Evolutionary conservation across 768 basidiomycete species (phyloP), one percentile per base, ranked within the genome.

Genomic region (Suillus weaverae): DNA sequence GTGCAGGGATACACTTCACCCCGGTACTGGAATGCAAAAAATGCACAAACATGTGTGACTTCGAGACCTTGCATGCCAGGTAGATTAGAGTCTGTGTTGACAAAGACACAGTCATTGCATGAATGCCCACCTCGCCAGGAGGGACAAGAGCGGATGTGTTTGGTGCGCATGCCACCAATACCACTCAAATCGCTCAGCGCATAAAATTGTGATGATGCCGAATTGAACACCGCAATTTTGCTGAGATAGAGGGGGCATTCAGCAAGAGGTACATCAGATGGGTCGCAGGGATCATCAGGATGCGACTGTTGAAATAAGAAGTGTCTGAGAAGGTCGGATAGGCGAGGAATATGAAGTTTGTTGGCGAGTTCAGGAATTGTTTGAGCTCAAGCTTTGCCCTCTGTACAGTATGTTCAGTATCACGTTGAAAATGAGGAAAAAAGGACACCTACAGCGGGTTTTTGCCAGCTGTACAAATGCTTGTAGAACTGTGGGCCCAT

Each of bases 151-250:
- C 41, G 32, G 33, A 66, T 66, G 22, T 60, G 51, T 39, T 66
- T 63, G 50, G n/a, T 13, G 20, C 38, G n/a, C 65, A 66, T 66
- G 48, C 65, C 65, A 56, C 62, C 54, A 50, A 66, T 66, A 44
- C 65, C 63, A 44, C 56, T 60, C 26, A 56, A n/a, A 38, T 66
- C 53, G 22, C 65, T 66, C 5, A 53, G 65, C 5, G 5, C 63
- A 65, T 54, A 66, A 36, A 66, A 66, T n/a, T 30, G 22, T 7
- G 53, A 48, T 35, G 41, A 39, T 38, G 65, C 65, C 7, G 55
- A 59, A 32, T 64, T 64, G 38, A 64, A 16, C 5, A 64, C 55
- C 0, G 36, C n/a, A 18, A 64, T 53, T 26, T 64, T 60, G 63
- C 43, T 50, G 20, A 13, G 32, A 26, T 26, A 64, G 43, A 44